phyloP scores from a whole-genome alignment of 306 rosid genomes.

The Coriaria nepalensis region DNA sequence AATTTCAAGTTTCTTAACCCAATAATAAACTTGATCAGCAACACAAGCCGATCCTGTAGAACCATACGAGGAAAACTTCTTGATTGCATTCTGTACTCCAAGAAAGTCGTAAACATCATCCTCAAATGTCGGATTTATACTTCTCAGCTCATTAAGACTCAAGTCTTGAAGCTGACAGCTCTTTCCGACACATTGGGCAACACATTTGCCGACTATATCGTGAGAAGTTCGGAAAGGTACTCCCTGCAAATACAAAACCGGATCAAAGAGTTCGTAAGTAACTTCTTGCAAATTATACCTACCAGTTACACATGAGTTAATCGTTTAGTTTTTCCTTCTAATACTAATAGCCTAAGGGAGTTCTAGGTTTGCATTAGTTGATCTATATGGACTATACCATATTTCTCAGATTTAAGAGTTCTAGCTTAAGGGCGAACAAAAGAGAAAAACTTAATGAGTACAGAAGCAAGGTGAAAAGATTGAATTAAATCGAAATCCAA shows the following conservation, averaged over 20 bases:
- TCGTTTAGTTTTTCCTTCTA: no score
- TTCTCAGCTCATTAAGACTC: slow-evolving; percentile 59
- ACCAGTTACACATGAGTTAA: no score
- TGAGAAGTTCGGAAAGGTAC: slow-evolving; percentile 92
- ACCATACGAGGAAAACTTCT: slow-evolving; percentile 80
- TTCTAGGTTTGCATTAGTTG: no score
- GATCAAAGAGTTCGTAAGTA: no score
- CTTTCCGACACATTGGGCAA: slow-evolving; percentile 58
- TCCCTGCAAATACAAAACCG: slow-evolving; percentile 44
- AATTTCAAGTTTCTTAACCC: slow-evolving; percentile 52
- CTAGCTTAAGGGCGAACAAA: no score
- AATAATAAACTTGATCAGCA: slow-evolving; percentile 47
- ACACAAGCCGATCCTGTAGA: slow-evolving; percentile 86
- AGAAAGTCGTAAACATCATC: slow-evolving; percentile 72
- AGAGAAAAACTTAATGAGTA: no score
- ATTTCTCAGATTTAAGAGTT: no score
- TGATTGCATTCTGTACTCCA: slow-evolving; percentile 68
- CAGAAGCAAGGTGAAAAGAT: no score
- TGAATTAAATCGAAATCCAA: no score
- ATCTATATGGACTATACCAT: no score
- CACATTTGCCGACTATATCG: slow-evolving; percentile 74
- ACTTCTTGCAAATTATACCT: no score
- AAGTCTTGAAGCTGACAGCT: slow-evolving; percentile 57
- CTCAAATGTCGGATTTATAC: slow-evolving; percentile 44
- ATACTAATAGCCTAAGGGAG: no score